Conservation (phyloP, 2,329 filamentous ascomycete species). For the Apiospora hydei region DNA sequence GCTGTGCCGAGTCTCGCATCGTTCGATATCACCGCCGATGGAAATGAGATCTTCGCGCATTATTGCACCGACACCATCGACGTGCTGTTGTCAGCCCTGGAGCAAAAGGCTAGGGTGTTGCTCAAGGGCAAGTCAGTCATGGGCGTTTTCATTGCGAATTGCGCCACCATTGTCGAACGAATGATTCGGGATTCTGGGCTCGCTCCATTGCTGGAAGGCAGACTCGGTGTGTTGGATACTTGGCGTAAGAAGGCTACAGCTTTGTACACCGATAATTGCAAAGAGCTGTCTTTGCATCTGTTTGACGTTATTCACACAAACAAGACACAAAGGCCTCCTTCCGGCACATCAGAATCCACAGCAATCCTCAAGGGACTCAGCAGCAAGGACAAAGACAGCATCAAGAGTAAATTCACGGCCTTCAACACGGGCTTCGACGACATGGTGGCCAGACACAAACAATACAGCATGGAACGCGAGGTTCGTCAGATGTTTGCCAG, state of each 20-base stretch:
- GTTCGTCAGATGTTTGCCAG: slow-evolving; percentile 81
- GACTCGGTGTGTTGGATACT: slow-evolving; percentile 72
- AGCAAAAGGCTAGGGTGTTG: slow-evolving; percentile 74
- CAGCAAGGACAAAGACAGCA: slow-evolving; percentile 92
- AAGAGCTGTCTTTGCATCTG: slow-evolving; percentile 83
- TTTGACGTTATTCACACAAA: slow-evolving; percentile 94
- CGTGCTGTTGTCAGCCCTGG: slow-evolving; percentile 75
- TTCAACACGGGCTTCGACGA: slow-evolving; percentile 95
- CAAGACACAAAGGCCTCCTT: slow-evolving; percentile 74
- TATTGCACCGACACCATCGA: slow-evolving; percentile 93
- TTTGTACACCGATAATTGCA: slow-evolving; percentile 86
- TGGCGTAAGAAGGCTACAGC: slow-evolving; percentile 89
- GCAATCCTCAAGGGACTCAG: slow-evolving; percentile 83
- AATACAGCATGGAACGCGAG: slow-evolving; percentile 88
- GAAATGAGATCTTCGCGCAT: slow-evolving; percentile 84
- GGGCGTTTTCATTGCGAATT: slow-evolving; percentile 92
- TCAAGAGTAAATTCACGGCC: slow-evolving; percentile 93
- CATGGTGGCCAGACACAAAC: slow-evolving; percentile 81
- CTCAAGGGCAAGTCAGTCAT: slow-evolving; percentile 80
- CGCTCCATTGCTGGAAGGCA: slow-evolving; percentile 71
- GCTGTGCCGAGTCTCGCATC: slow-evolving; percentile 75
- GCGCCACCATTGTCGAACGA: slow-evolving; percentile 81
- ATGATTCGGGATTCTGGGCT: slow-evolving; percentile 85
- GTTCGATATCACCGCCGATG: slow-evolving; percentile 89
- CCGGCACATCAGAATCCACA: slow-evolving; percentile 79